These are phyloP conservation scores for Whalleya microplaca DNA, from an alignment of 2,329 filamentous ascomycete species.

Conservation along the genomic window DNA sequence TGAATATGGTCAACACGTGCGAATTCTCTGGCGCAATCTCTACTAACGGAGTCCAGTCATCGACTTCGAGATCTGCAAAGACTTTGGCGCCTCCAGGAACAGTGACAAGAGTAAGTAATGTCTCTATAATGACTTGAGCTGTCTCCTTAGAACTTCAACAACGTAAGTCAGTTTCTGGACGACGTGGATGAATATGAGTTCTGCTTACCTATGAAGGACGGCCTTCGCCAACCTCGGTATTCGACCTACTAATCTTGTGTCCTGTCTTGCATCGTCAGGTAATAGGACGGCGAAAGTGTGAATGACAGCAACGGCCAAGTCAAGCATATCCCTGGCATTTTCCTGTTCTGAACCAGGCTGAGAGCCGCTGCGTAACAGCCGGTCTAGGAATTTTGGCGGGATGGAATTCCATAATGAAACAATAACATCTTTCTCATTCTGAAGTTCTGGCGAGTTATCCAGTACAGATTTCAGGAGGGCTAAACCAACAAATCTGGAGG, in stretches of 20 bases:
- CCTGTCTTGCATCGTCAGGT: slow-evolving; percentile 48
- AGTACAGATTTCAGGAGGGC: slow-evolving; percentile 68
- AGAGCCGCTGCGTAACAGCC: slow-evolving; percentile 60
- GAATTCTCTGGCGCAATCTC: slow-evolving; percentile 60
- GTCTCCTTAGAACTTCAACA: slow-evolving; percentile 56
- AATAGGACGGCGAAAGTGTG: slow-evolving; percentile 65
- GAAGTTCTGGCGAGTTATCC: slow-evolving; percentile 60
- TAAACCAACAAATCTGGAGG: slow-evolving; percentile 69
- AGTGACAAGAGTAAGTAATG: slow-evolving; percentile 60
- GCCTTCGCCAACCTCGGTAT: slow-evolving; percentile 58
- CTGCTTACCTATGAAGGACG: slow-evolving; percentile 56
- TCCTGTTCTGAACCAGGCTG: slow-evolving; percentile 39
- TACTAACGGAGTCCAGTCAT: slow-evolving; percentile 58
- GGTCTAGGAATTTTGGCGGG: slow-evolving; percentile 65
- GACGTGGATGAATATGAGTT: background rate
- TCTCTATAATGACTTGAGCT: slow-evolving; percentile 56
- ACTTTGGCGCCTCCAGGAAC: slow-evolving; percentile 52
- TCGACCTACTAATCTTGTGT: slow-evolving; percentile 54
- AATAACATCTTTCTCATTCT: slow-evolving; percentile 50
- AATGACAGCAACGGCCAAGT: slow-evolving; percentile 64
- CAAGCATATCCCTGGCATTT: slow-evolving; percentile 63
- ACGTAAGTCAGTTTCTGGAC: slow-evolving; percentile 12
- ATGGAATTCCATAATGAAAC: slow-evolving; percentile 62
- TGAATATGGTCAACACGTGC: slow-evolving; percentile 58
- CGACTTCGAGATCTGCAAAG: slow-evolving; percentile 46